phyloP scores from a whole-genome alignment of 192 early-diverging fungal genomes.

The Phycomyces blakesleeanus region DNA sequence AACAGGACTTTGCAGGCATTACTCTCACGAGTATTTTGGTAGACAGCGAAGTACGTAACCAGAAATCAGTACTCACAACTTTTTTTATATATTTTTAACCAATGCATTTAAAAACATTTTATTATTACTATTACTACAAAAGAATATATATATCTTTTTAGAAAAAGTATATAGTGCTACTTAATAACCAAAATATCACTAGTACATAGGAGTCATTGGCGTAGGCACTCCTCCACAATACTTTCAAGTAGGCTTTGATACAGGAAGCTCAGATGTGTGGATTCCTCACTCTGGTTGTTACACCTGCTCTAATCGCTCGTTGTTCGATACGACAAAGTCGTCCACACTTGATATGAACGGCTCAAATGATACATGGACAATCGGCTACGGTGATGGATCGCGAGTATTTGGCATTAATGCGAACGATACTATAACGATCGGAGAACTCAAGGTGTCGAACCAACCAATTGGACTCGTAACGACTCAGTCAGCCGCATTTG shows the following conservation, averaged over 20 bases:
- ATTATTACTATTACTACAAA: too few relatives aligned
- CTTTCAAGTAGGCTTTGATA: constrained; percentile 69
- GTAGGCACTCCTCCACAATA: constrained; percentile 64
- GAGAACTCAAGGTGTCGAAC: constrained; percentile 49
- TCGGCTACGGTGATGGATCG: constrained; percentile 46
- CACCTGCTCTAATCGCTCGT: constrained; percentile 22
- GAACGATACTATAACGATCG: constrained; percentile 52
- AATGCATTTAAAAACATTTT: too few relatives aligned
- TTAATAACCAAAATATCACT: neutral
- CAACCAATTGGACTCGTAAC: constrained; percentile 61
- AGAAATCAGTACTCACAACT: too few relatives aligned
- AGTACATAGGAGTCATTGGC: constrained; percentile 53
- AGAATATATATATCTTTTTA: neutral
- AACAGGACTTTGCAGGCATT: too few relatives aligned
- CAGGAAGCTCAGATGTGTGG: constrained; percentile 74
- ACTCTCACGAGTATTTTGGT: too few relatives aligned
- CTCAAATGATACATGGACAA: constrained; percentile 29
- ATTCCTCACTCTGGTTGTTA: constrained; percentile 35
- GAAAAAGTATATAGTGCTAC: neutral
- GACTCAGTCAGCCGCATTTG: constrained; percentile 50
- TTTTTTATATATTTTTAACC: too few relatives aligned
- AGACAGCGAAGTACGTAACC: too few relatives aligned
- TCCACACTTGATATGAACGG: constrained; percentile 19
- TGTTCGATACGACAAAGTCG: constrained; percentile 24
- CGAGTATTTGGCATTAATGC: constrained; percentile 33